phyloP scores from a whole-genome alignment of 208 protist genomes.

The Crithidia mellificae region DNA sequence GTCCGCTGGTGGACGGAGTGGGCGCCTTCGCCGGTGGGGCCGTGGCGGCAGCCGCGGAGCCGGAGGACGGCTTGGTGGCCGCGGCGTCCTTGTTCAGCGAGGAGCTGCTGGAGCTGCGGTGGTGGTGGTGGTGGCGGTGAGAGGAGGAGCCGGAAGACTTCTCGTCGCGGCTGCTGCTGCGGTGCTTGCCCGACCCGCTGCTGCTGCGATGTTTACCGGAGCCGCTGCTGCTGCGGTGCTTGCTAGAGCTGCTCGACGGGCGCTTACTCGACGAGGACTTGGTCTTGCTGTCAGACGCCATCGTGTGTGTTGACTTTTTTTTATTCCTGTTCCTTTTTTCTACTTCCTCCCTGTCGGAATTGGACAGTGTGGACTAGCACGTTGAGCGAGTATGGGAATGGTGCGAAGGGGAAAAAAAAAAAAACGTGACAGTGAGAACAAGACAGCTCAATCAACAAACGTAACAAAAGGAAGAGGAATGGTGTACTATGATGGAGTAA shows the following conservation, averaged over 20 bases:
- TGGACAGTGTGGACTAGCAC: background rate
- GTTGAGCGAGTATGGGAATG: background rate
- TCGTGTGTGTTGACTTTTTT: background rate
- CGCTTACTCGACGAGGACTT: constrained; percentile 18
- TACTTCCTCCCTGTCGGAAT: background rate
- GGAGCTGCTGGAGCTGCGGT: constrained; percentile 20
- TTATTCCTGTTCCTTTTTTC: background rate
- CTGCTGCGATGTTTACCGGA: constrained; percentile 10
- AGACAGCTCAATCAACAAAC: background rate
- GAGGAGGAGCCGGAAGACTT: constrained; percentile 15
- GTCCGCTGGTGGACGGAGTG: background rate
- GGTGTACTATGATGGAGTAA: constrained; percentile 10
- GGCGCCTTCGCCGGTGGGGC: background rate
- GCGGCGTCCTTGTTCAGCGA: constrained; percentile 7
- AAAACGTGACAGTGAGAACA: too few relatives aligned
- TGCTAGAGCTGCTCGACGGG: constrained; percentile 20
- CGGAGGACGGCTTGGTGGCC: constrained; percentile 4
- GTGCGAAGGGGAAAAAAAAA: background rate
- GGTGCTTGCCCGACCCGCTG: constrained; percentile 18
- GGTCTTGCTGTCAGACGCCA: constrained; percentile 14
- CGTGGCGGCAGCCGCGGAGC: background rate
- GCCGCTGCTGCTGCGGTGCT: constrained; percentile 17
- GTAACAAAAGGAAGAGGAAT: background rate
- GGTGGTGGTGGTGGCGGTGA: constrained; percentile 19
- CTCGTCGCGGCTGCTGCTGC: constrained; percentile 12